Base-by-base conservation (phyloP, 1,284 basidiomycete species). In the Termitomyces sp. region DNA sequence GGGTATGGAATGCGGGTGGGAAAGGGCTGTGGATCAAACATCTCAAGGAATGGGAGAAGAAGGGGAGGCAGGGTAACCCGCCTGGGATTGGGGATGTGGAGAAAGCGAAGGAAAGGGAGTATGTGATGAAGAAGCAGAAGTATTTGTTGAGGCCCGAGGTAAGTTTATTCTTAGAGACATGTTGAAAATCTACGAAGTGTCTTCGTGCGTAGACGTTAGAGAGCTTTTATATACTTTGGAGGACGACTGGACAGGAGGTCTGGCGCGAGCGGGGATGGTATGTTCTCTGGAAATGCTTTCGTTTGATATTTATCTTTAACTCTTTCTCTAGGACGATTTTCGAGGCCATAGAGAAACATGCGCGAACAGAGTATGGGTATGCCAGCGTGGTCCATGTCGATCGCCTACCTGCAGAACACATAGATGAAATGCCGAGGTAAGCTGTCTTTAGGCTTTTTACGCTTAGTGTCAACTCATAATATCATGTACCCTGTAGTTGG, bases 181-280 rank as follows among this genome's bases (percentile, higher is more conserved):
- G 21, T 18, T 18, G 14, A 33, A 37, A 35, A 26, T 48, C 35
- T 56, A 13, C 56, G 11, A 19, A 26, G 3, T 16, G 19, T 46
- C 42, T 18, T 35, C 26, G 33, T 13, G 21, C 50, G 28, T 42
- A 88, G 84, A 76, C 86, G 1, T 66, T 88, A 5, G 88, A 90
- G 64, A 83, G 79, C 42, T 76, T 89, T 44, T 89, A 84, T 63
- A 63, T 87, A 24, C 66, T 89, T 54, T 91, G 84, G 83, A 74
- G 80, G 41, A 81, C 80, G 16, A 90, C 88, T 1, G 79, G 83
- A 0, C 80, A 91, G 50, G 66, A 68, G 16, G 74, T 75, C 39
- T 91, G 88, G 88, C 71, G 88, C 34, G 80, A 91, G 55, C 79
- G 85, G 52, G 90, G 89, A 7, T 93, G 88, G 57, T 64, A 59